These are phyloP conservation scores for Prillingera fragicola DNA, from an alignment of 1,284 basidiomycete species.

Conservation along the genomic window DNA sequence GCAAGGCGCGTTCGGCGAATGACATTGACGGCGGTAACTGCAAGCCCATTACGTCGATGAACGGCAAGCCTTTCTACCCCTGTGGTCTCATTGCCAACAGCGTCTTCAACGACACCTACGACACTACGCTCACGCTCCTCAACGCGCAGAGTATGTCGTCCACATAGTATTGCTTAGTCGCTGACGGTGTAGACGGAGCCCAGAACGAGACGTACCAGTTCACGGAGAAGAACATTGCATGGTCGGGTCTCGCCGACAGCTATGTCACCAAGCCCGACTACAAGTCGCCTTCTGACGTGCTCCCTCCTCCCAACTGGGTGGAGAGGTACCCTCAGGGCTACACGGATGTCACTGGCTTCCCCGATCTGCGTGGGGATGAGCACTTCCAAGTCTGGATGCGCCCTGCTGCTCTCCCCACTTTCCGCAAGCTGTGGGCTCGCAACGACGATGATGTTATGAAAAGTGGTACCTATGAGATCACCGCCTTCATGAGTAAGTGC, in stretches of 20 bases:
- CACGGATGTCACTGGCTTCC: slow-evolving; percentile 61
- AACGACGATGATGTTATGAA: slow-evolving; percentile 74
- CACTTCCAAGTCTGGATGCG: slow-evolving; percentile 99
- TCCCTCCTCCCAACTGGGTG: slow-evolving; percentile 91
- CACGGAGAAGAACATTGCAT: slow-evolving; percentile 76
- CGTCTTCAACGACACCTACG: slow-evolving; percentile 90
- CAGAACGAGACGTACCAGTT: slow-evolving; percentile 64
- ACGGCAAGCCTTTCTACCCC: slow-evolving; percentile 69
- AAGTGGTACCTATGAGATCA: slow-evolving; percentile 70
- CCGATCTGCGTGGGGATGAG: slow-evolving; percentile 72
- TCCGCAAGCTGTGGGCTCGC: slow-evolving; percentile 87
- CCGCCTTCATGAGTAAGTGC: slow-evolving; percentile 69
- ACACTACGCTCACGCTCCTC: slow-evolving; percentile 54
- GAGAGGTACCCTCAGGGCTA: slow-evolving; percentile 69
- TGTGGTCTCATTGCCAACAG: slow-evolving; percentile 98
- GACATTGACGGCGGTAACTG: slow-evolving; percentile 71
- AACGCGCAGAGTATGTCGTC: slow-evolving; percentile 50
- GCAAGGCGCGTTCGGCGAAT: slow-evolving; percentile 52
- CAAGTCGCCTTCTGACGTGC: slow-evolving; percentile 56
- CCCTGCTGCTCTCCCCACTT: slow-evolving; percentile 91
- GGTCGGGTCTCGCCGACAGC: slow-evolving; percentile 89
- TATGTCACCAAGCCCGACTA: slow-evolving; percentile 61
- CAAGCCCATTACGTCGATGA: slow-evolving; percentile 69
- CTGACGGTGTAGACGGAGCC: slow-evolving; percentile 49
- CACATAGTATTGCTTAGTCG: not conserved